Evolutionary conservation across 148 eudicot genomes (phyloP).

Genomic region (Dysphania ambrosioides): DNA sequence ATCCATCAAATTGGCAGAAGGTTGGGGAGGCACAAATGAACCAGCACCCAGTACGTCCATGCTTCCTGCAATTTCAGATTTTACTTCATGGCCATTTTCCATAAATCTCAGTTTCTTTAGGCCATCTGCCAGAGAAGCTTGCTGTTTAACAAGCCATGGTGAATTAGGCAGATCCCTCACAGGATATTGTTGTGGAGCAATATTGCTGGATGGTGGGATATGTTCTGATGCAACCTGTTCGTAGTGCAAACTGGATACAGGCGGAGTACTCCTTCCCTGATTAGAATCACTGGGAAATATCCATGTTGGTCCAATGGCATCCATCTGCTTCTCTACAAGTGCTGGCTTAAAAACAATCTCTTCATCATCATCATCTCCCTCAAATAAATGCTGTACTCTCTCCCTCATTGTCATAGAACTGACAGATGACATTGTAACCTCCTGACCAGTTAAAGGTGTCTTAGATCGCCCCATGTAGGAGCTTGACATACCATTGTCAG

Average conservation of each 20-base stretch:
- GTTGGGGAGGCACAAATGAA: slow-evolving; percentile 37
- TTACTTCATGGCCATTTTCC: slow-evolving; percentile 32
- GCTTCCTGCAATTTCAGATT: slow-evolving; percentile 31
- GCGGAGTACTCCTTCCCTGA: slow-evolving; percentile 19
- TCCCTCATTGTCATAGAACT: slow-evolving; percentile 29
- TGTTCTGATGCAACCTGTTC: slow-evolving; percentile 22
- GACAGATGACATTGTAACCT: slow-evolving; percentile 17
- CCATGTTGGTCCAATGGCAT: slow-evolving; percentile 26
- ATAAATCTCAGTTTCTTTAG: slow-evolving; percentile 34
- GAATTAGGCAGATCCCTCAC: slow-evolving; percentile 28
- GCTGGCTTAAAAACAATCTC: slow-evolving; percentile 58
- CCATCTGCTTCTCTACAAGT: slow-evolving; percentile 36
- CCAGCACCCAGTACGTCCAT: slow-evolving; percentile 22
- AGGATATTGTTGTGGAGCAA: slow-evolving; percentile 26
- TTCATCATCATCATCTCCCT: slow-evolving; percentile 59
- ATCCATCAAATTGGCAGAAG: slow-evolving; percentile 22
- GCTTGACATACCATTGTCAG: slow-evolving; percentile 22
- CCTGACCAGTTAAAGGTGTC: too few species aligned
- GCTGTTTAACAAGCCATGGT: slow-evolving; percentile 34
- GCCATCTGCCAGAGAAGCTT: slow-evolving; percentile 34
- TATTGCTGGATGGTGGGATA: slow-evolving; percentile 21
- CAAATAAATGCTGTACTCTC: slow-evolving; percentile 22
- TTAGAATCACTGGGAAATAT: slow-evolving; percentile 14
- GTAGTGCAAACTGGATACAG: slow-evolving; percentile 13
- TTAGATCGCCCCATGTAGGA: slow-evolving; percentile 21